Evolutionary conservation across 73 alveolate species (phyloP).

Genomic region (Uronychia setigera): DNA sequence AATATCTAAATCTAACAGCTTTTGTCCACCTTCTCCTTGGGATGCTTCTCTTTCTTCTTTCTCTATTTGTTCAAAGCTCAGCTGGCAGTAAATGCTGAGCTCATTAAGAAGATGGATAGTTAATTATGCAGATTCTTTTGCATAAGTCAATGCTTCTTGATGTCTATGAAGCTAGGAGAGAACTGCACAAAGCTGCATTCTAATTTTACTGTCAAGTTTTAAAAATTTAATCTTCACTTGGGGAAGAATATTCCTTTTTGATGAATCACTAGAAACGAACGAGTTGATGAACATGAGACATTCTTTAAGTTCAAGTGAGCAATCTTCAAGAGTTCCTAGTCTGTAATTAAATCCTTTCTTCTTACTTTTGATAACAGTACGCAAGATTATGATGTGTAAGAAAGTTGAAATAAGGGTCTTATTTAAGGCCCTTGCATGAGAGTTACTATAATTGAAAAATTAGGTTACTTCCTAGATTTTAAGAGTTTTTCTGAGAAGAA

Average conservation of each 20-base stretch:
- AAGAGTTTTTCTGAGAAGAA: not conserved
- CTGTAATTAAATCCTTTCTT: not conserved
- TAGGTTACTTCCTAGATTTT: not conserved
- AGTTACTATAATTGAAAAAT: not conserved
- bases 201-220: not conserved
- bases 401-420: not conserved
- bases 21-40: not conserved
- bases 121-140: not conserved
- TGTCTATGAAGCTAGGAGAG: not conserved
- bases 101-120: not conserved
- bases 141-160: not conserved
- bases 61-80: not conserved
- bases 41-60: not conserved
- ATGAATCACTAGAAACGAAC: not conserved
- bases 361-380: not conserved
- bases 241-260: not conserved
- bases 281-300: not conserved
- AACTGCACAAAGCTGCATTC: not conserved
- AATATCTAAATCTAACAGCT: not conserved
- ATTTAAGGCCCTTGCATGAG: not conserved
- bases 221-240: not conserved
- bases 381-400: not conserved
- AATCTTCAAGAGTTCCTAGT: not conserved
- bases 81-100: not conserved
- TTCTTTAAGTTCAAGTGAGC: not conserved